Evolutionary conservation across 2,329 filamentous ascomycete species (phyloP), one percentile per base, ranked within the genome.

Genomic region (Teratosphaeria nubilosa): DNA sequence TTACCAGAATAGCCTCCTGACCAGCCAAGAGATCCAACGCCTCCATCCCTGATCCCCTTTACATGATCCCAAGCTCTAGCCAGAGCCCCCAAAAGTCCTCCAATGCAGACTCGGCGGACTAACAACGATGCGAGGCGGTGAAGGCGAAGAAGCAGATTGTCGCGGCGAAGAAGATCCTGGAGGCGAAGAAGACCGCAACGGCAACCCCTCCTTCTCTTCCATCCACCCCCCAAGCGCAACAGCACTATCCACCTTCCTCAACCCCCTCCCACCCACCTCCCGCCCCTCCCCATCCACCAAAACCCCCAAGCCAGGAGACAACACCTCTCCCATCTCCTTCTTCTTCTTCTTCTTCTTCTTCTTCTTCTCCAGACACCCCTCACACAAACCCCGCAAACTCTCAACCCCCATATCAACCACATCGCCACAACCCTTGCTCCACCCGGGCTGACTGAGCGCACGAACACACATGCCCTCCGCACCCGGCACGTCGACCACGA

Each of bases 391-490:
- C 4, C 25, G 13, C 5, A 56, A 31, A 4, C 1, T 56, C 54
- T 58, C 57, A 0, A 61, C 55, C 24, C 60, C 60, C 10, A 61
- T 55, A 34, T 61, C 55, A 5, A 50, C 53, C 22, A 24, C 51
- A 37, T 59, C 54, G 41, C 50, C 54, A 34, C 60, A 59, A 1
- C 54, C 58, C 5, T 30, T 14, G 10, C 25, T 52, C 13, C 14
- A 51, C 31, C 59, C 55, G 7, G 30, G 6, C 14, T 60, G 34
- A 14, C 32, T 57, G 7, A 30, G 16, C 4, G 62, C 59, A 24
- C 62, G 58, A 10, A 62, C 55, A 41, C 62, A 64, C 13, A 48
- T 56, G 13, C 59, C 62, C 34, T 56, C 56, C 25, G 53, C 30
- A 10, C 60, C 24, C 1, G 6, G 22, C 9, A 51, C n/a, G 13